Evolutionary conservation across 2,329 filamentous ascomycete species (phyloP).

Genomic region (Aureobasidium zeae): DNA sequence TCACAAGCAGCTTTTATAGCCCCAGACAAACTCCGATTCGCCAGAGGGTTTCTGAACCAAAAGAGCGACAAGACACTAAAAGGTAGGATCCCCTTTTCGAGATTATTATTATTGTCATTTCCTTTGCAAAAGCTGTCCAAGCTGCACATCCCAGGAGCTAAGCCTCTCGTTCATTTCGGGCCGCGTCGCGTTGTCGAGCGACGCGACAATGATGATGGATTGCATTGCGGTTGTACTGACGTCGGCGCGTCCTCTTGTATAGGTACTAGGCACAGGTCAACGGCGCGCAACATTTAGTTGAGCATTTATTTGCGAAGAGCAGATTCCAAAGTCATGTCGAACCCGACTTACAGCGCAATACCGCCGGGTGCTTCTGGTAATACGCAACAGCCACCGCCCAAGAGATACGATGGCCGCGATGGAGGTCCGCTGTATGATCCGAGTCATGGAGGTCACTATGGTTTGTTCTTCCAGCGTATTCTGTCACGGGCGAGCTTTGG

Average conservation of each 20-base stretch:
- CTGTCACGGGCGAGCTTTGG: neutral
- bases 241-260: neutral
- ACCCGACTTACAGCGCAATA: slow-evolving; percentile 21
- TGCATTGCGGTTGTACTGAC: slow-evolving; percentile 5
- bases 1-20: too few relatives aligned
- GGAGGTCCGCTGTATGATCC: slow-evolving; percentile 41
- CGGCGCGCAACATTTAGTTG: neutral
- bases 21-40: too few relatives aligned
- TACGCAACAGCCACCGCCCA: slow-evolving; percentile 30
- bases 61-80: too few relatives aligned
- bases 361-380: slow-evolving; percentile 24
- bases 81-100: too few relatives aligned
- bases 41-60: too few relatives aligned
- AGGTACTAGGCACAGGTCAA: neutral
- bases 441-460: slow-evolving; percentile 41
- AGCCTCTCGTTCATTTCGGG: too few relatives aligned
- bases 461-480: slow-evolving; percentile 25
- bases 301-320: too few relatives aligned
- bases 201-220: too few relatives aligned
- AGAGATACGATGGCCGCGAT: slow-evolving; percentile 42
- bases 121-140: too few relatives aligned
- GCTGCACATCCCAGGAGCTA: too few relatives aligned
- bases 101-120: too few relatives aligned
- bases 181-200: too few relatives aligned
- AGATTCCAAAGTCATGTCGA: slow-evolving; percentile 4